phyloP scores from a whole-genome alignment of 2,329 filamentous ascomycete species.

The Alternaria angustiovoidea region DNA sequence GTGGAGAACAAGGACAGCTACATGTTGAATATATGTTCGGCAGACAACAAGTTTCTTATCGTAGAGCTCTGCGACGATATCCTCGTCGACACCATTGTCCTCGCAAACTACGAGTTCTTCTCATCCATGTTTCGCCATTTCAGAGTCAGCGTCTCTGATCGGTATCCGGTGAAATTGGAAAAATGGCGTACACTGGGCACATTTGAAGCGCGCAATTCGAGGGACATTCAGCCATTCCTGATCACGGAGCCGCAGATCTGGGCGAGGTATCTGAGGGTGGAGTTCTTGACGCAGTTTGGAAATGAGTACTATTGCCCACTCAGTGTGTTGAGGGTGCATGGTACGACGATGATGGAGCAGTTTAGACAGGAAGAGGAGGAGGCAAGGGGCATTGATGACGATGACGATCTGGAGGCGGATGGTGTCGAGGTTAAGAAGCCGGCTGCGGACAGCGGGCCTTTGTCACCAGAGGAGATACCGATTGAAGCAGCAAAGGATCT shows the following conservation, averaged over 20 bases:
- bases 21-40: slow-evolving; percentile 91
- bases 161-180: slow-evolving; percentile 89
- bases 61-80: slow-evolving; percentile 89
- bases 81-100: slow-evolving; percentile 91
- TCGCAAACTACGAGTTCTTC: slow-evolving; percentile 99
- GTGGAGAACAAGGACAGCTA: slow-evolving; percentile 99
- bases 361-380: slow-evolving; percentile 85
- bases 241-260: slow-evolving; percentile 96
- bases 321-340: slow-evolving; percentile 89
- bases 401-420: slow-evolving; percentile 62
- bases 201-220: slow-evolving; percentile 90
- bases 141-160: slow-evolving; percentile 89
- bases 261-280: slow-evolving; percentile 90
- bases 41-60: slow-evolving; percentile 89
- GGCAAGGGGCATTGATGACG: slow-evolving; percentile 64
- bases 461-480: slow-evolving; percentile 30
- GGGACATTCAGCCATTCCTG: slow-evolving; percentile 92
- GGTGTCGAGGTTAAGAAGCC: slow-evolving; percentile 49
- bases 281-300: slow-evolving; percentile 92
- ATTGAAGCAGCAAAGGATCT: slow-evolving; percentile 25
- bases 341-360: slow-evolving; percentile 92
- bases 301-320: slow-evolving; percentile 97
- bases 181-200: slow-evolving; percentile 90
- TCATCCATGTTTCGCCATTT: slow-evolving; percentile 95
- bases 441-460: slow-evolving; percentile 38